Evolutionary conservation across 768 basidiomycete genomes (phyloP).

Genomic region (Naganishia onofrii): DNA sequence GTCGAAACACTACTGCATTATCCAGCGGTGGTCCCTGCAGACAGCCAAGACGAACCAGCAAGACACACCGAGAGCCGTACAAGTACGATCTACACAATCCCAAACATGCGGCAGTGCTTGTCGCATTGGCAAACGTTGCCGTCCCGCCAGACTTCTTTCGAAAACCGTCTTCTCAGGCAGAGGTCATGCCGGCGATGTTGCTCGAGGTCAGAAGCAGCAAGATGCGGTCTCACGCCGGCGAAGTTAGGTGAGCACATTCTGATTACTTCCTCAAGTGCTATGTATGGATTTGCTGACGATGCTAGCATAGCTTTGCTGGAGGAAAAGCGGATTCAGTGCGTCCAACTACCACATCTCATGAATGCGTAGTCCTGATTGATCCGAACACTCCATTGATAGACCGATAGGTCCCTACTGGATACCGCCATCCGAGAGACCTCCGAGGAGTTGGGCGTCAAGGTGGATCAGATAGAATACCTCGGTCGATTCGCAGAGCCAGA

Average conservation of each 20-base stretch:
- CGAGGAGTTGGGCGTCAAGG: constrained; percentile 31
- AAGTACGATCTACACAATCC: constrained; percentile 16
- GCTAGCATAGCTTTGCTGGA: constrained; percentile 45
- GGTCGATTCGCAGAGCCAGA: constrained; percentile 36
- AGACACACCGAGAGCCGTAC: background rate
- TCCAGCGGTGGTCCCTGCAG: background rate
- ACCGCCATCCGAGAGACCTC: constrained; percentile 33
- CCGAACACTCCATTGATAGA: constrained; percentile 1
- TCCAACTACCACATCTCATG: background rate
- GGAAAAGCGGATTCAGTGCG: constrained; percentile 46
- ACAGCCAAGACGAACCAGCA: background rate
- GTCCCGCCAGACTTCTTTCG: background rate
- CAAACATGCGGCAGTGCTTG: constrained; percentile 45
- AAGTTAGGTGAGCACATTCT: constrained; percentile 44
- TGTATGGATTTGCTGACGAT: background rate
- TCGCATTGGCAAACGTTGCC: constrained; percentile 44
- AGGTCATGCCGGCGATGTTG: constrained; percentile 39
- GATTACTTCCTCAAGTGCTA: background rate
- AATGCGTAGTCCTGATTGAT: background rate
- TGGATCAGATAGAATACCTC: constrained; percentile 29
- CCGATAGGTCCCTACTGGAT: constrained; percentile 24
- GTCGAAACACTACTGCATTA: background rate
- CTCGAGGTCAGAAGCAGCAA: constrained; percentile 41
- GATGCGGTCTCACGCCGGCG: constrained; percentile 48
- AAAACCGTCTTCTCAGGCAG: background rate